phyloP scores from a whole-genome alignment of 176 grass and related monocot genomes.

The Tuctoria greenei region DNA sequence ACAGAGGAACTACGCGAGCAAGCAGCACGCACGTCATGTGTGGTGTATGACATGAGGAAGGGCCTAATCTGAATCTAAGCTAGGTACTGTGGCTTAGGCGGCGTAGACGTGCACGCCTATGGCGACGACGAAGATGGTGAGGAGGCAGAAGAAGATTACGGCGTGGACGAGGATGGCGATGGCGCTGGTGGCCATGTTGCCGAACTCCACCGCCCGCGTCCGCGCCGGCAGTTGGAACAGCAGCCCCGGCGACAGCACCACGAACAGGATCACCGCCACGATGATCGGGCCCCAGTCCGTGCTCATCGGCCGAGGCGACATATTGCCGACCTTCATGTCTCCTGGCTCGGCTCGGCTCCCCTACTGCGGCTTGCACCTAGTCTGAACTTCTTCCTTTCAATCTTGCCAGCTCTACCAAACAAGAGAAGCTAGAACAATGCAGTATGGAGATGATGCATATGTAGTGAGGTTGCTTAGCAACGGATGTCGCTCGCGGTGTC shows the following conservation, averaged over 20 bases:
- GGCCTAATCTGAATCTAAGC: neutral
- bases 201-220: constrained; percentile 69
- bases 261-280: constrained; percentile 85
- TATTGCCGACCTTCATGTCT: neutral
- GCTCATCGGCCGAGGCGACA: constrained; percentile 30
- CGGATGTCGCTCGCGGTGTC: neutral
- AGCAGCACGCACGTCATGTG: neutral
- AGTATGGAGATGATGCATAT: constrained; percentile 14
- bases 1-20: neutral
- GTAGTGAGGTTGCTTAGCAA: constrained; percentile 46
- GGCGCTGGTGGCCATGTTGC: constrained; percentile 82
- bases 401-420: too few species aligned
- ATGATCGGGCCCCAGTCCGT: constrained; percentile 90
- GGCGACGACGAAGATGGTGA: constrained; percentile 78
- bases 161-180: constrained; percentile 82
- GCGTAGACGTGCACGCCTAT: constrained; percentile 77
- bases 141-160: constrained; percentile 79
- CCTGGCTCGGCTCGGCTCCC: neutral
- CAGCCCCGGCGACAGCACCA: constrained; percentile 73
- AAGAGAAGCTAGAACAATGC: neutral
- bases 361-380: neutral
- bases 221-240: constrained; percentile 76
- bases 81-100: constrained; percentile 24
- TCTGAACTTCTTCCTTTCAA: too few species aligned
- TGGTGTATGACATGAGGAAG: neutral